Conservation (phyloP, 768 basidiomycete species). For the Chalciporus piperatus region DNA sequence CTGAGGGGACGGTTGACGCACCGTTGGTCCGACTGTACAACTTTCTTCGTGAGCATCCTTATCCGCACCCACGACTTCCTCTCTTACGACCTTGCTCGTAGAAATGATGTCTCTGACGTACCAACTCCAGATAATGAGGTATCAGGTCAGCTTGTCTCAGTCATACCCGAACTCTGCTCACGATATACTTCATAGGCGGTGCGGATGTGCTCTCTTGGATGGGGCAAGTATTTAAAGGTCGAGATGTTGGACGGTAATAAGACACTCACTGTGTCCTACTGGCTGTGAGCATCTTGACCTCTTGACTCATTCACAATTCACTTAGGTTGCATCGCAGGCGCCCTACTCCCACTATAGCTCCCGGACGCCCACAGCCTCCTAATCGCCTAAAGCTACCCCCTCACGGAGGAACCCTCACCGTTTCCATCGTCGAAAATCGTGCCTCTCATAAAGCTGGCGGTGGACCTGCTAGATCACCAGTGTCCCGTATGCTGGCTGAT, state of each 20-base stretch:
- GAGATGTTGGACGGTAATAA: conserved; percentile 69
- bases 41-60: conserved; percentile 69
- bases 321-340: conserved; percentile 32
- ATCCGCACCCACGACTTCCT: not conserved
- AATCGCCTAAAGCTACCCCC: conserved; percentile 46
- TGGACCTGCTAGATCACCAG: conserved; percentile 53
- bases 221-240: conserved; percentile 73
- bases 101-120: conserved; percentile 92
- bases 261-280: conserved; percentile 74
- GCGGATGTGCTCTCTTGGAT: conserved; percentile 81
- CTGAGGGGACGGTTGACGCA: conserved; percentile 66
- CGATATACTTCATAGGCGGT: conserved; percentile 44
- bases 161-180: not conserved
- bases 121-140: conserved; percentile 86
- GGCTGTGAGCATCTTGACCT: conserved; percentile 59
- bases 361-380: conserved; percentile 29
- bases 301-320: not conserved
- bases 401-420: conserved; percentile 69
- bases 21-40: conserved; percentile 86
- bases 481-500: conserved; percentile 53
- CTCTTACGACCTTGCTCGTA: conserved; percentile 28
- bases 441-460: conserved; percentile 36
- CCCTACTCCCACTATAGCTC: conserved; percentile 30
- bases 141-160: conserved; percentile 45
- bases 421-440: conserved; percentile 63